Percentiles rank a stretch among this genome's conserved stretches.
phyloP scores from a whole-genome alignment of 192 early-diverging fungal species.

The Funneliformis mosseae region DNA sequence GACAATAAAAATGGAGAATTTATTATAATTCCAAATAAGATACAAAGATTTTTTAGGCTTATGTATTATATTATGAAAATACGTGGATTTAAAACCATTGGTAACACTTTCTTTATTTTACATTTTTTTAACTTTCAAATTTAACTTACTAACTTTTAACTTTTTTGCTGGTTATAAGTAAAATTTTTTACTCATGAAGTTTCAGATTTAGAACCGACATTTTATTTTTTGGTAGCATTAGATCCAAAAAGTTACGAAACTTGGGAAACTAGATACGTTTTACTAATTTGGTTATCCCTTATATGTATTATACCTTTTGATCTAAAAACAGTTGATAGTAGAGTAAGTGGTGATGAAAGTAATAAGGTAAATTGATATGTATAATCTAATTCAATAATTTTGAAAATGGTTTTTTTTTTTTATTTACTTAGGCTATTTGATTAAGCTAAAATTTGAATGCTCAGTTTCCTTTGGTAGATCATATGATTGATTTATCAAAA shows the following conservation, averaged over 20 bases:
- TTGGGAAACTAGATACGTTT: constrained; percentile 85
- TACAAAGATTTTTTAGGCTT: constrained; percentile 46
- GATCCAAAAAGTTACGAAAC: constrained; percentile 22
- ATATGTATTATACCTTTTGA: constrained; percentile 97
- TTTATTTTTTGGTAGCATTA: constrained; percentile 61
- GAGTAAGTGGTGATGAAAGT: constrained; percentile 36
- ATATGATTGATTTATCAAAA: constrained; percentile 71
- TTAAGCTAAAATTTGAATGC: not conserved
- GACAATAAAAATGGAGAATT: constrained; percentile 31
- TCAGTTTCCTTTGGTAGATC: constrained; percentile 63
- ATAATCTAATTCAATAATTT: not conserved
- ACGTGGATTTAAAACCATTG: constrained; percentile 86
- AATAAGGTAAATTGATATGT: constrained; percentile 27
- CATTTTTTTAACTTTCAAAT: not conserved
- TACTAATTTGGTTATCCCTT: constrained; percentile 92
- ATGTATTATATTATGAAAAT: constrained; percentile 83
- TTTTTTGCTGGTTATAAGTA: constrained; percentile 45
- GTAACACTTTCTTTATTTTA: constrained; percentile 41
- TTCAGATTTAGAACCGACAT: constrained; percentile 84
- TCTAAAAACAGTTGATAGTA: constrained; percentile 82
- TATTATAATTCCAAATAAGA: constrained; percentile 31
- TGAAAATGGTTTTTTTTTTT: not conserved
- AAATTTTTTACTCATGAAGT: constrained; percentile 93
- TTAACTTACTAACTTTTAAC: not conserved
- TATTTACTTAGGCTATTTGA: too few species aligned